These are phyloP conservation scores for Oehlia diaphana DNA, from an alignment of 192 early-diverging fungal species.

Conservation along the genomic window DNA sequence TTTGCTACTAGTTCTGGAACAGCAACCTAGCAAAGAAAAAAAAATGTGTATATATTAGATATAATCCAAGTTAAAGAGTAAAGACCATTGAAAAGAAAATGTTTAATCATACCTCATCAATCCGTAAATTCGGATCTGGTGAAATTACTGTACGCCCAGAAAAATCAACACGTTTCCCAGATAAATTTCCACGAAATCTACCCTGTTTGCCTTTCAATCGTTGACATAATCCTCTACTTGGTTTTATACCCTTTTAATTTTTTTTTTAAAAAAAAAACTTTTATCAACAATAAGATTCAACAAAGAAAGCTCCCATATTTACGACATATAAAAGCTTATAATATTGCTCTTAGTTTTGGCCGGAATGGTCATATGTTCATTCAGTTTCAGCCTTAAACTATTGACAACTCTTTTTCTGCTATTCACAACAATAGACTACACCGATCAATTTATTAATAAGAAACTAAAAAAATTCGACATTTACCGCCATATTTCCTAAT, in stretches of 20 bases:
- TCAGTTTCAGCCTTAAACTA: too few relatives aligned
- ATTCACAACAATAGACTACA: too few relatives aligned
- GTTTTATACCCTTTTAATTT: conserved; percentile 49
- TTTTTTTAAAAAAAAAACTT: not conserved
- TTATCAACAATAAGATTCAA: not conserved
- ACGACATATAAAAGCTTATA: too few relatives aligned
- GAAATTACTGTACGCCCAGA: conserved; percentile 99
- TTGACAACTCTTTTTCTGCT: too few relatives aligned
- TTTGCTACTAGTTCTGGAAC: conserved; percentile 90
- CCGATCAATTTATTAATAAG: too few relatives aligned
- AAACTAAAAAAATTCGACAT: too few relatives aligned
- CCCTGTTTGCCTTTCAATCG: conserved; percentile 98
- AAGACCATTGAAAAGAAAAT: not conserved
- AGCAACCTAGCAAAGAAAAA: conserved; percentile 57
- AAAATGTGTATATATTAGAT: not conserved
- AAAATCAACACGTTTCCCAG: conserved; percentile 99
- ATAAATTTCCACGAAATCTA: conserved; percentile 97
- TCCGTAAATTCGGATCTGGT: conserved; percentile 97
- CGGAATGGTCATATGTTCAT: too few relatives aligned
- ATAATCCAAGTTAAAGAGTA: too few relatives aligned
- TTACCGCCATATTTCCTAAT: conserved; percentile 60
- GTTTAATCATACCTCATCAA: conserved; percentile 73
- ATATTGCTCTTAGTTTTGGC: too few relatives aligned
- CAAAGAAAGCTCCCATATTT: too few relatives aligned
- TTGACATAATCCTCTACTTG: conserved; percentile 88